Percentiles rank a stretch among this genome's conserved stretches.
Evolutionary conservation across 352 stramenopile genomes (phyloP).

Genomic region (Thalassiosira hispida): DNA sequence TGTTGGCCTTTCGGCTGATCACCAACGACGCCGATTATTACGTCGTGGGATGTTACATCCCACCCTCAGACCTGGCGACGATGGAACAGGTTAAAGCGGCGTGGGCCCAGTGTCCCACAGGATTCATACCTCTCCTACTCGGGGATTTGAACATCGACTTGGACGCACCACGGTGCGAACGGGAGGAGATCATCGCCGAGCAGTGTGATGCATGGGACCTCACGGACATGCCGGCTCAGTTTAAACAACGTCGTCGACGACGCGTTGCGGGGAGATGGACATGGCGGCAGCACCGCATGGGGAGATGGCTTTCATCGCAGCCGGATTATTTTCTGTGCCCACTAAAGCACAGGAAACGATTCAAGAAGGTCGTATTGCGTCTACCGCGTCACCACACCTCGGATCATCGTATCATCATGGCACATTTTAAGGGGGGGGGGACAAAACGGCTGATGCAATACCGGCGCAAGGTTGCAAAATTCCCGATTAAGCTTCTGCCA

Average conservation of each 20-base stretch:
- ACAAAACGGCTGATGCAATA: conserved; percentile 14
- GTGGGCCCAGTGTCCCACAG: neutral
- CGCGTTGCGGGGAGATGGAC: conserved; percentile 7
- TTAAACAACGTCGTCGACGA: neutral
- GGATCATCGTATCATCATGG: conserved; percentile 28
- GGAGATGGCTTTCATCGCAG: conserved; percentile 9
- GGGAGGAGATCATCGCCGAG: conserved; percentile 31
- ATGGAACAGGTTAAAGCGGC: neutral
- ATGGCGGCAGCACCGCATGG: conserved; percentile 2
- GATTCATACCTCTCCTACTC: conserved; percentile 19
- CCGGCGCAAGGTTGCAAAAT: neutral
- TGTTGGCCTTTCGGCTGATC: conserved; percentile 1
- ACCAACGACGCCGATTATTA: neutral
- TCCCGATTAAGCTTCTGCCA: conserved; percentile 4
- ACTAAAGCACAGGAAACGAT: conserved; percentile 1
- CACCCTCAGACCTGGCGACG: conserved; percentile 1
- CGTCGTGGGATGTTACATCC: conserved; percentile 19
- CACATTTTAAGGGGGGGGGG: neutral
- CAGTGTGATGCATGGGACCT: neutral
- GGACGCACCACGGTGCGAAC: neutral
- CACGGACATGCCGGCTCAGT: neutral
- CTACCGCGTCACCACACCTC: conserved; percentile 14
- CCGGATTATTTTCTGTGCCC: conserved; percentile 27
- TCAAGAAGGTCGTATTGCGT: neutral
- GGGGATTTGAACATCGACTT: conserved; percentile 40